Evolutionary conservation across 495 filamentous ascomycete genomes (phyloP).

Genomic region (Neurospora sp.): DNA sequence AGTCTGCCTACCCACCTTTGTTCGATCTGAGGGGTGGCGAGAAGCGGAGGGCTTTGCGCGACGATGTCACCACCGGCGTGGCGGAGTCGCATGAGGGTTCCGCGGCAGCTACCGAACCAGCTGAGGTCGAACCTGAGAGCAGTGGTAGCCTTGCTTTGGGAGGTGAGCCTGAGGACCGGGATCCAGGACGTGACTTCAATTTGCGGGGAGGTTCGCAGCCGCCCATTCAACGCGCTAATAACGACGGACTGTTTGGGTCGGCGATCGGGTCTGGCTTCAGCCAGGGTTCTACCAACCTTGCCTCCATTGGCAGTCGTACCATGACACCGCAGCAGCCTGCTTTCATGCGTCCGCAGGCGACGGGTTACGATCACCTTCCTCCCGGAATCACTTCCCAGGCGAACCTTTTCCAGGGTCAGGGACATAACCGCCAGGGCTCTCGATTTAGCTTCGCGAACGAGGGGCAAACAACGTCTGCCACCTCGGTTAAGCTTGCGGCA

Average conservation of each 20-base stretch:
- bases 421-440: constrained; percentile 76
- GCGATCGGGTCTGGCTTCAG: constrained; percentile 43
- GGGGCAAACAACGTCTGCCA: constrained; percentile 41
- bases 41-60: constrained; percentile 61
- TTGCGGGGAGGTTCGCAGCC: constrained; percentile 53
- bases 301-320: constrained; percentile 49
- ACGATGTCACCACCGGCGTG: constrained; percentile 53
- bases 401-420: constrained; percentile 60
- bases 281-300: constrained; percentile 36
- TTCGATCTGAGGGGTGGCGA: constrained; percentile 71
- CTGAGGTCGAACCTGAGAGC: constrained; percentile 53
- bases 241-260: constrained; percentile 43
- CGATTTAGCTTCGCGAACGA: constrained; percentile 85
- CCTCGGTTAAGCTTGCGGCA: constrained; percentile 70
- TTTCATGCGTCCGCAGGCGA: constrained; percentile 46
- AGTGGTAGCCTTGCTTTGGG: constrained; percentile 78
- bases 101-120: constrained; percentile 26
- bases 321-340: constrained; percentile 81
- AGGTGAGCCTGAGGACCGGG: constrained; percentile 77
- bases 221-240: constrained; percentile 57
- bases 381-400: constrained; percentile 39
- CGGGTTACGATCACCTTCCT: constrained; percentile 48
- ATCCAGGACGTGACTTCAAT: constrained; percentile 41
- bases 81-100: constrained; percentile 48
- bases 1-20: constrained; percentile 51